phyloP scores from a whole-genome alignment of 257 asterid genomes.

The Jasminum sambac region DNA sequence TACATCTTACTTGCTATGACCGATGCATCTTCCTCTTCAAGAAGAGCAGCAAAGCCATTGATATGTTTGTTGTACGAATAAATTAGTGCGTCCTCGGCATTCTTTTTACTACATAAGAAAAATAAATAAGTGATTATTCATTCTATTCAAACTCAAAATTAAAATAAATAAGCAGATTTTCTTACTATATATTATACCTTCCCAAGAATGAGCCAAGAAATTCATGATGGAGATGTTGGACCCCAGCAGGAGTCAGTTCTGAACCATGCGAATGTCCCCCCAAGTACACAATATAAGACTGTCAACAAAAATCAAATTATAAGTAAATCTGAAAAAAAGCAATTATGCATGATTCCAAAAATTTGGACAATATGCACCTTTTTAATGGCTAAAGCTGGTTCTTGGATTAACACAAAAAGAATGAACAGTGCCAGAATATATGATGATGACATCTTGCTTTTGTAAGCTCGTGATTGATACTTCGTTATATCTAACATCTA shows the following conservation, averaged over 20 bases:
- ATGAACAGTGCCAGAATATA: slow-evolving; percentile 8
- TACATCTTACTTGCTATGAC: slow-evolving; percentile 32
- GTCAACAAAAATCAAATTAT: not conserved
- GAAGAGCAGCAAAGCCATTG: slow-evolving; percentile 53
- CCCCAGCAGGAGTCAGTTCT: slow-evolving; percentile 21
- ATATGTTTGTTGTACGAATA: slow-evolving; percentile 44
- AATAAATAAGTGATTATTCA: not conserved
- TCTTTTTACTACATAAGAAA: slow-evolving; percentile 23
- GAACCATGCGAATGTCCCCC: slow-evolving; percentile 48
- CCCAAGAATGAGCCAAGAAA: slow-evolving; percentile 44
- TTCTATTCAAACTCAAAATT: not conserved
- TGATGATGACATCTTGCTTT: slow-evolving; percentile 20
- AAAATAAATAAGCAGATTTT: not conserved
- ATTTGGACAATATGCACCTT: slow-evolving; percentile 15
- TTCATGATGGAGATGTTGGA: slow-evolving; percentile 32
- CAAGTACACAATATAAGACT: slow-evolving; percentile 49
- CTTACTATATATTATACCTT: slow-evolving; percentile 27
- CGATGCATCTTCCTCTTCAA: slow-evolving; percentile 41
- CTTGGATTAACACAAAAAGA: not conserved
- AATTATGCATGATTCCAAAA: no score
- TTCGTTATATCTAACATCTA: not conserved
- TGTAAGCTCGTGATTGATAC: slow-evolving; percentile 5
- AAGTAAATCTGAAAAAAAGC: not conserved
- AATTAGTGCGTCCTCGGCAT: slow-evolving; percentile 40
- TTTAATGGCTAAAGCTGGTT: slow-evolving; percentile 29